Evolutionary conservation across 176 grass and related monocot species (phyloP).

Genomic region (Juncus inflexus): DNA sequence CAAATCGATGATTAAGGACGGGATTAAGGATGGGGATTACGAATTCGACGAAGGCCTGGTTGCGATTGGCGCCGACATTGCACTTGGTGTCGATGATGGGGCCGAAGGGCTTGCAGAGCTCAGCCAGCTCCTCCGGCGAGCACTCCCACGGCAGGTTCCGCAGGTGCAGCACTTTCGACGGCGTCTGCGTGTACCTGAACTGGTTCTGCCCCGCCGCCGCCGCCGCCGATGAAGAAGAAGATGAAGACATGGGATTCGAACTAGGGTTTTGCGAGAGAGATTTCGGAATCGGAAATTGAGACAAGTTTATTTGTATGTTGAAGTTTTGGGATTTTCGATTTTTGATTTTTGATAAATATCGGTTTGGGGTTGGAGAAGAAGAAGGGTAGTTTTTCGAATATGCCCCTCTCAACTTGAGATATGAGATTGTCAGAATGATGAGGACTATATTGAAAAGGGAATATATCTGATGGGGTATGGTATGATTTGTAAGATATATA

Average conservation of each 20-base stretch:
- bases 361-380: too few relatives aligned
- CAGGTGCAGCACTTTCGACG: slow-evolving; percentile 92
- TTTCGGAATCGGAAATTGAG: neutral
- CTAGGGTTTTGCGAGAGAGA: slow-evolving; percentile 20
- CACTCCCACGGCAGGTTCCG: slow-evolving; percentile 95
- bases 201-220: slow-evolving; percentile 46
- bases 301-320: too few relatives aligned
- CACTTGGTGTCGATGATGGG: slow-evolving; percentile 82
- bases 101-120: slow-evolving; percentile 92
- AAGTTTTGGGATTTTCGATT: too few relatives aligned
- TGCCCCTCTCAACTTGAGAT: too few relatives aligned
- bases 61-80: slow-evolving; percentile 85
- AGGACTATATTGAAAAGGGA: too few relatives aligned
- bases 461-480: too few relatives aligned
- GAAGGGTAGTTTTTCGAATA: too few relatives aligned
- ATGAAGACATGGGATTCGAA: slow-evolving; percentile 38
- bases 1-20: too few relatives aligned
- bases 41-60: slow-evolving; percentile 97
- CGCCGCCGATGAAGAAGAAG: slow-evolving; percentile 33
- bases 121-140: slow-evolving; percentile 80
- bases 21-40: slow-evolving; percentile 54
- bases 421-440: too few relatives aligned
- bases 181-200: slow-evolving; percentile 88
- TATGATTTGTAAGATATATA: too few relatives aligned
- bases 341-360: too few relatives aligned